Conservation (phyloP, 1,284 basidiomycete genomes). For the Apiotrichum gracile region DNA sequence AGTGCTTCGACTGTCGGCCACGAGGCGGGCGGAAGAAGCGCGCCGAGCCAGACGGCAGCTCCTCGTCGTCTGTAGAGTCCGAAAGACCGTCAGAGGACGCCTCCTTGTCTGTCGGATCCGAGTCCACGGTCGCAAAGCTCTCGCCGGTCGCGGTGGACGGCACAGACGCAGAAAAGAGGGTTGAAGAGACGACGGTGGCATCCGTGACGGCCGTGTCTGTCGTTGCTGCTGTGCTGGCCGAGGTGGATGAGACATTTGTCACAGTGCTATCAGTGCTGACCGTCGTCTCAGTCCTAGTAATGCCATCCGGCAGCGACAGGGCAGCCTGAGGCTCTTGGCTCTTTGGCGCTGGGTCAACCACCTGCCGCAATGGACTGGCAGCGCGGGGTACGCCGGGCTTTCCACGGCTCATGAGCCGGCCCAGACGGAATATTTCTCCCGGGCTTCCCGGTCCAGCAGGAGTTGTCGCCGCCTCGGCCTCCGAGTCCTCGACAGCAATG, state of each 20-base stretch:
- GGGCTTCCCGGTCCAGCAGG: too few species aligned
- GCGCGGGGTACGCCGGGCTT: conserved; percentile 17
- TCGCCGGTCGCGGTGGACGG: background rate
- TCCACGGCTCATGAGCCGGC: background rate
- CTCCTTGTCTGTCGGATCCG: background rate
- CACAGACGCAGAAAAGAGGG: background rate
- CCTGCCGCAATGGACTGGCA: conserved; percentile 33
- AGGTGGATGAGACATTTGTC: background rate
- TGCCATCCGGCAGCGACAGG: conserved; percentile 2
- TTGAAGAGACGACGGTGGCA: background rate
- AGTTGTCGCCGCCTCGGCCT: background rate
- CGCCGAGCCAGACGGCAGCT: conserved; percentile 6
- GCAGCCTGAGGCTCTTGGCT: background rate
- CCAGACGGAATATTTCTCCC: background rate
- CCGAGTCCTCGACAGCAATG: conserved; percentile 3
- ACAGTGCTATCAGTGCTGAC: background rate
- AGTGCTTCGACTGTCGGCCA: conserved; percentile 28
- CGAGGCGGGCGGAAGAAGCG: conserved; percentile 6
- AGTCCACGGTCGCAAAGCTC: background rate
- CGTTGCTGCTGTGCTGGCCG: background rate
- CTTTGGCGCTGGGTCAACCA: conserved; percentile 11
- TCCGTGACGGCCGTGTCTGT: background rate
- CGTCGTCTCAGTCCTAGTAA: background rate
- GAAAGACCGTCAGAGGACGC: conserved; percentile 29
- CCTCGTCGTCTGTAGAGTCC: conserved; percentile 37